Base-by-base conservation (phyloP, 129 eudicot species). In the Escallonia herrerae region DNA sequence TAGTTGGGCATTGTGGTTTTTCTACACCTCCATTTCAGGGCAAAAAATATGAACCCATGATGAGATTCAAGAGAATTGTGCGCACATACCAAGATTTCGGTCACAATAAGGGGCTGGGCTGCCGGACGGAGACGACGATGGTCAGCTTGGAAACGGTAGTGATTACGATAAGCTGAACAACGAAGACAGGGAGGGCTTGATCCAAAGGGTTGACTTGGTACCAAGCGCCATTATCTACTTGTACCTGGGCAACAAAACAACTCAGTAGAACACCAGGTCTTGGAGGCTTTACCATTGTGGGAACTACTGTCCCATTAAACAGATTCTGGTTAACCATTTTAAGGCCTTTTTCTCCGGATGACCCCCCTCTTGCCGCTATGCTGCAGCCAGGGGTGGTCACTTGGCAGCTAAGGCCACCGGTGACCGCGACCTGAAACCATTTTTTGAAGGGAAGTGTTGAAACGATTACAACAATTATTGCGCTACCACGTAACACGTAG, bases 101-200 rank as follows among this genome's bases (percentile, higher is more conserved):
- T 43, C 5, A 71, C 73, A 14, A 76, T 53, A 33, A 11, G 72
- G 13, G 81, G 81, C 9, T 70, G 81, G 81, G 81, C 9, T 70
- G 81, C 40, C 68, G 72, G 39, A 70, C 37, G 5, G 62, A 55
- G 50, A 71, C 8, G 49, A 70, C 41, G 40, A 47, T 40, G 13
- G 59, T 5, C 12, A 60, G 39, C 4, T 43, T 39, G 15, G 74
- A 59, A 12, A 70, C 4, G 12, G 41, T 9, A 3, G 55, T 48
- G 37, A 60, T 49, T 5, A 70, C 42, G 15, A 60, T 60, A 5
- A 70, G 60, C 40, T 60, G 67, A n/a, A 49, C 11, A 15, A 70
- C 7, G 51, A 70, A 60, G 8, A 15, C 10, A 38, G 74, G 74
- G 38, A 70, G 52, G 42, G 64, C 41, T 14, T 14, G 38, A 12